A percentile compares a stretch with the other conserved stretches of the same genome.
These are phyloP conservation scores for Apiospora phragmitis DNA, from an alignment of 2,329 filamentous ascomycete species.

Conservation along the genomic window DNA sequence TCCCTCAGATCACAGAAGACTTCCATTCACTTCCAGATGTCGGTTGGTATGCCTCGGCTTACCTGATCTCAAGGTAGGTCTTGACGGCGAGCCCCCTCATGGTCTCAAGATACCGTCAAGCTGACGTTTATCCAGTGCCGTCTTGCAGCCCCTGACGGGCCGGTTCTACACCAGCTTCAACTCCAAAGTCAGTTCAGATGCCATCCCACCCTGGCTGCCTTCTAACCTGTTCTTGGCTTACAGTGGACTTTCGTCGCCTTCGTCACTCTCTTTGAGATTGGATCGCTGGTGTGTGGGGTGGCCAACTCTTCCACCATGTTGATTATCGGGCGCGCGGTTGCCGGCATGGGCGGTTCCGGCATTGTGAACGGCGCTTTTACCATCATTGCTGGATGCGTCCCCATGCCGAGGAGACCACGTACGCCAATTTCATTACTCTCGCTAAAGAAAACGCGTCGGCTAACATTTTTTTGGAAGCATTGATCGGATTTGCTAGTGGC, in stretches of 20 bases:
- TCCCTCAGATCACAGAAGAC: conserved; percentile 16
- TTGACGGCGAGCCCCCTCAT: no score
- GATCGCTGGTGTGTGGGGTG: no score
- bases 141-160: conserved; percentile 15
- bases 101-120: no score
- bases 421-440: no score
- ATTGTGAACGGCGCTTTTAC: no score
- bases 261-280: conserved; percentile 25
- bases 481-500: conserved; percentile 49
- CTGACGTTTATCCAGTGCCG: not conserved
- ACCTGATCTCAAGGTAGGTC: conserved; percentile 13
- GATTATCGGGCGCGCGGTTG: no score
- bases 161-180: conserved; percentile 46
- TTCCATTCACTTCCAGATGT: conserved; percentile 16
- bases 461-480: conserved; percentile 57
- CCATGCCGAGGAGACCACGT: no score
- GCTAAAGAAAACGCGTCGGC: not conserved
- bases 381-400: no score
- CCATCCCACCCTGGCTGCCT: not conserved
- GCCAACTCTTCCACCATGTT: no score
- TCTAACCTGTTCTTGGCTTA: not conserved
- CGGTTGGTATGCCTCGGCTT: conserved; percentile 16
- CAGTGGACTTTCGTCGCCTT: conserved; percentile 37
- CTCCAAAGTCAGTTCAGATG: conserved; percentile 25
- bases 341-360: no score